Evolutionary conservation across 345 rosid genomes (phyloP).

Genomic region (Combretum micranthum): DNA sequence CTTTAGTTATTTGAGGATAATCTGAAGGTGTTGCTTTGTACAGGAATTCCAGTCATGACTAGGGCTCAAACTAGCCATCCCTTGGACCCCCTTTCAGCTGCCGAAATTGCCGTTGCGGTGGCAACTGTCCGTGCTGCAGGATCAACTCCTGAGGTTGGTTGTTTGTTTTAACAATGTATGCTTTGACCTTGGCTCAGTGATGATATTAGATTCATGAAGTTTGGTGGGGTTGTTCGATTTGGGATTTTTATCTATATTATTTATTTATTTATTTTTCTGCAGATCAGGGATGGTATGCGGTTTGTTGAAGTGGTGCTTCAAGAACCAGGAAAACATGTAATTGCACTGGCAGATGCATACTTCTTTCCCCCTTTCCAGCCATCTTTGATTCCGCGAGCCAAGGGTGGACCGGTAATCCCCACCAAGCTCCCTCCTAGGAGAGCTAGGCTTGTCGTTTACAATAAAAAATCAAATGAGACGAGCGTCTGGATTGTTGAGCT

Average conservation of each 20-base stretch:
- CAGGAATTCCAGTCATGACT: conserved; percentile 56
- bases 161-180: background rate
- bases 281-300: conserved; percentile 93
- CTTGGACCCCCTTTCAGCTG: conserved; percentile 78
- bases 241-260: background rate
- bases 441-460: conserved; percentile 79
- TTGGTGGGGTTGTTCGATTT: background rate
- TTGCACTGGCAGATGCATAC: conserved; percentile 87
- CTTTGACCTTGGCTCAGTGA: background rate
- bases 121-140: conserved; percentile 93
- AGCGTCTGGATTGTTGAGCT: conserved; percentile 78
- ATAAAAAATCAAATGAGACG: conserved; percentile 75
- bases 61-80: conserved; percentile 84
- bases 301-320: conserved; percentile 77
- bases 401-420: conserved; percentile 79
- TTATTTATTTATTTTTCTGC: conserved; percentile 14
- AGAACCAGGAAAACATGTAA: conserved; percentile 78
- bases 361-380: conserved; percentile 96
- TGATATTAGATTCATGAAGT: background rate
- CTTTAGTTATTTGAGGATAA: conserved; percentile 6
- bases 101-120: conserved; percentile 86
- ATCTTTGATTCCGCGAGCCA: conserved; percentile 72
- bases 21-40: conserved; percentile 12
- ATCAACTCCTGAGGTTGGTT: conserved; percentile 76
- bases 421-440: conserved; percentile 82